Conservation (phyloP, 768 basidiomycete species). For the Saitozyma podzolica region DNA sequence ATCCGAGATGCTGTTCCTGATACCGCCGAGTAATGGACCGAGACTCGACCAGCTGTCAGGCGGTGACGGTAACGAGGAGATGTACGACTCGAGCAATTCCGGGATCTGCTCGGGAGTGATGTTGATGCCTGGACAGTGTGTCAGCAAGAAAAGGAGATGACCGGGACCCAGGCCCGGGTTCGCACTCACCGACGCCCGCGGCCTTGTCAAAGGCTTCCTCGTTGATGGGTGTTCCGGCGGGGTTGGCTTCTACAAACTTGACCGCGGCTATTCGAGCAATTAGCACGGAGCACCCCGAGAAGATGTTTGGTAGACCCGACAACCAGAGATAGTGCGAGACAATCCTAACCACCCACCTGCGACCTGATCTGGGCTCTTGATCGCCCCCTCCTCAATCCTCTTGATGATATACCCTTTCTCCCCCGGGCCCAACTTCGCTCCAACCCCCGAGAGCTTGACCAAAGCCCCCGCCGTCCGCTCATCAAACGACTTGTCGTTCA, state of each 20-base stretch:
- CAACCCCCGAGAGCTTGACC: constrained; percentile 65
- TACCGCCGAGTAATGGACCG: constrained; percentile 56
- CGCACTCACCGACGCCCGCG: constrained; percentile 80
- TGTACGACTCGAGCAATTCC: constrained; percentile 61
- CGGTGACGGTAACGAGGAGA: constrained; percentile 57
- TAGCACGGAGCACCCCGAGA: neutral
- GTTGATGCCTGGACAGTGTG: constrained; percentile 66
- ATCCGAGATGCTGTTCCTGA: constrained; percentile 43
- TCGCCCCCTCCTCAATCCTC: constrained; percentile 68
- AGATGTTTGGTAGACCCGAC: neutral
- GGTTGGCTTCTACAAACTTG: constrained; percentile 68
- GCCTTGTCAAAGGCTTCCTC: constrained; percentile 69
- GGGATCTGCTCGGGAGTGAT: constrained; percentile 70
- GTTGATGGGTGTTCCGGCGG: constrained; percentile 59
- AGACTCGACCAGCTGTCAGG: constrained; percentile 72
- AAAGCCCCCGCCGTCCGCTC: constrained; percentile 76
- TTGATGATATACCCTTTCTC: constrained; percentile 65
- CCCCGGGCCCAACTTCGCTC: constrained; percentile 62
- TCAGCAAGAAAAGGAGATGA: neutral
- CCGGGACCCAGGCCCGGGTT: neutral
- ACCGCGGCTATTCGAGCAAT: constrained; percentile 61
- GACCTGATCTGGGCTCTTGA: constrained; percentile 84
- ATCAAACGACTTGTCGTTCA: constrained; percentile 60
- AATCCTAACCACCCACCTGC: constrained; percentile 61
- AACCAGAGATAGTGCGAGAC: neutral